Evolutionary conservation across 208 protist genomes (phyloP).

Genomic region (Acanthamoeba polyphaga): DNA sequence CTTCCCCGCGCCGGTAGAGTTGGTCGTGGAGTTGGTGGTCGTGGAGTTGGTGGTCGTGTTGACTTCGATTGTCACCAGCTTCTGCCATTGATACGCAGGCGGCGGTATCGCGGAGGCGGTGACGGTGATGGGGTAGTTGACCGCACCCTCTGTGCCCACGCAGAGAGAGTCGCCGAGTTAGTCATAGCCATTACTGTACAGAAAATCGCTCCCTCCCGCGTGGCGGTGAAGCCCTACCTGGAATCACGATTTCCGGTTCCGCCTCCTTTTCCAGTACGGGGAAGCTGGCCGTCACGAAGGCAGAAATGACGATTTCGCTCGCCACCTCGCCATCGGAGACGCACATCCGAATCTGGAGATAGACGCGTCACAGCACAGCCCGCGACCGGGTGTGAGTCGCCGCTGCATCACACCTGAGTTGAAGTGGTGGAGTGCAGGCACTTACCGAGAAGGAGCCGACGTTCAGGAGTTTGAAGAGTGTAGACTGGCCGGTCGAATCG

Average conservation of each 20-base stretch:
- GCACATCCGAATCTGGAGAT: not conserved
- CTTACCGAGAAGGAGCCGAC: conserved; percentile 31
- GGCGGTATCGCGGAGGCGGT: not conserved
- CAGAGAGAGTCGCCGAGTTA: not conserved
- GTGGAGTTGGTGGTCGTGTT: conserved; percentile 40
- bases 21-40: not conserved
- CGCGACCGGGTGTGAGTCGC: not conserved
- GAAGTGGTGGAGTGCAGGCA: not conserved
- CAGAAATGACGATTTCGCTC: conserved; percentile 27
- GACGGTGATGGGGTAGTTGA: conserved; percentile 41
- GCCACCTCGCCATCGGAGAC: conserved; percentile 10
- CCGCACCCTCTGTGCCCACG: not conserved
- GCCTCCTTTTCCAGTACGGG: not conserved
- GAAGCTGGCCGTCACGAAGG: conserved; percentile 11
- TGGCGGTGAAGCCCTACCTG: not conserved
- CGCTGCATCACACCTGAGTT: not conserved
- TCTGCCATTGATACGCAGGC: conserved; percentile 24
- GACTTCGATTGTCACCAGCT: not conserved
- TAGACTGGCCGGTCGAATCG: conserved; percentile 3
- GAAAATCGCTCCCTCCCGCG: not conserved
- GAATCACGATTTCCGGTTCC: not conserved
- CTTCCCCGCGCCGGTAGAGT: not conserved
- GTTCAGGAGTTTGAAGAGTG: not conserved
- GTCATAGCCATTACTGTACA: no score
- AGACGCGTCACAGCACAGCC: not conserved